These are phyloP conservation scores for Alternaria viburni DNA, from an alignment of 2,329 filamentous ascomycete species.

Conservation along the genomic window DNA sequence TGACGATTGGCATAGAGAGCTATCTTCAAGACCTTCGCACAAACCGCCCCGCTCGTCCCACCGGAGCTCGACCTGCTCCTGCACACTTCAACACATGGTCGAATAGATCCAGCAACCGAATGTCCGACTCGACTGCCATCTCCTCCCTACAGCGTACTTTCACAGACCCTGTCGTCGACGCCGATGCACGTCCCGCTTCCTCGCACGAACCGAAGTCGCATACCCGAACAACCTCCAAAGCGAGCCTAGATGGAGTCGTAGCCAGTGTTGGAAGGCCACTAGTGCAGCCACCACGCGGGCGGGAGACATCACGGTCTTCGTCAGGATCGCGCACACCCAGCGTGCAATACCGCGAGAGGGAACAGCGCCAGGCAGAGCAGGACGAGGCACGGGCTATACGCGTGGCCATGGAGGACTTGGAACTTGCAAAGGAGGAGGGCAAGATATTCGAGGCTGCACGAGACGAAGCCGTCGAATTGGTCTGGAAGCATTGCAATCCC, in stretches of 20 bases:
- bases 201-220: constrained; percentile 35
- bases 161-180: constrained; percentile 31
- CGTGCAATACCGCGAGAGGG: constrained; percentile 72
- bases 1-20: constrained; percentile 58
- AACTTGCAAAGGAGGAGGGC: constrained; percentile 65
- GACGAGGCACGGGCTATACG: constrained; percentile 75
- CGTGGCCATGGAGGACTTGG: constrained; percentile 76
- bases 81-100: constrained; percentile 53
- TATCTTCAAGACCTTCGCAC: constrained; percentile 75
- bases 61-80: constrained; percentile 71
- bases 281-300: constrained; percentile 49
- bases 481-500: constrained; percentile 77
- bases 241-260: constrained; percentile 38
- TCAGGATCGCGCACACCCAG: constrained; percentile 62
- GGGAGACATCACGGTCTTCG: constrained; percentile 49
- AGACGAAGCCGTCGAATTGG: constrained; percentile 78
- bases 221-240: constrained; percentile 37
- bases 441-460: constrained; percentile 73
- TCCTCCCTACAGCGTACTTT: constrained; percentile 34
- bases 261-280: constrained; percentile 38
- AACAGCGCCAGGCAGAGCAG: constrained; percentile 79
- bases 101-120: constrained; percentile 30
- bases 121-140: constrained; percentile 33
- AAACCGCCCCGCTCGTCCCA: constrained; percentile 70
- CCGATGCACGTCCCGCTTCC: constrained; percentile 25